Conservation (phyloP, 805 yeast genomes). For the Spencermartinsiella europaea region DNA sequence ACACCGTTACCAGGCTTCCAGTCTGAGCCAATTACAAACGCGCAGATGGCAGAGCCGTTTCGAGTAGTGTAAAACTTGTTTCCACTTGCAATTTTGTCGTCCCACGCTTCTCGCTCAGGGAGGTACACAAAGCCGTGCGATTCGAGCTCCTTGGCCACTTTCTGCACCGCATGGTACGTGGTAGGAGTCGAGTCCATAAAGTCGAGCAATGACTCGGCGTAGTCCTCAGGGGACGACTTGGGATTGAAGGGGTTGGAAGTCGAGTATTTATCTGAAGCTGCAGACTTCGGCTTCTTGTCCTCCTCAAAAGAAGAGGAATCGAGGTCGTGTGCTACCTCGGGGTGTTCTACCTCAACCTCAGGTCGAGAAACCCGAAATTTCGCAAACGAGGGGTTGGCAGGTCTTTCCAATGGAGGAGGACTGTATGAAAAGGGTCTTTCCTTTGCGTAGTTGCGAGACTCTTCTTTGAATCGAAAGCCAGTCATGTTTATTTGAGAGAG, state of each 20-base stretch:
- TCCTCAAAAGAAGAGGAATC: not conserved
- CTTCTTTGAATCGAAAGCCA: not conserved
- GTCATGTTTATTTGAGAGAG: not conserved
- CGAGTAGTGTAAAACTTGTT: slow-evolving; percentile 65
- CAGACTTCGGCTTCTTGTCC: not conserved
- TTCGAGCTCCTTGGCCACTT: slow-evolving; percentile 45
- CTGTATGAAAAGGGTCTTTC: not conserved
- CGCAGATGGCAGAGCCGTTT: slow-evolving; percentile 62
- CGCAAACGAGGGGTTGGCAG: not conserved
- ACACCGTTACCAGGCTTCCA: slow-evolving; percentile 63
- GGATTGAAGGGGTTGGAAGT: slow-evolving; percentile 10
- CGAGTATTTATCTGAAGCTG: slow-evolving; percentile 1
- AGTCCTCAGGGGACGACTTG: slow-evolving; percentile 10
- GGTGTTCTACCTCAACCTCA: not conserved
- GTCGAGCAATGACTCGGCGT: slow-evolving; percentile 49
- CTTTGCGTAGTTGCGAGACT: not conserved
- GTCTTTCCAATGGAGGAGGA: not conserved
- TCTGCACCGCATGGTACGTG: slow-evolving; percentile 61
- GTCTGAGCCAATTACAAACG: slow-evolving; percentile 61
- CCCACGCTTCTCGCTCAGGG: slow-evolving; percentile 58
- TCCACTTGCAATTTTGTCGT: slow-evolving; percentile 30
- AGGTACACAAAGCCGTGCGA: slow-evolving; percentile 60
- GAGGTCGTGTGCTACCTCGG: not conserved
- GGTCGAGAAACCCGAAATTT: not conserved
- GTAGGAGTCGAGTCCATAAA: slow-evolving; percentile 74